Evolutionary conservation across 306 rosid genomes (phyloP), one percentile per base, ranked within the genome.

Genomic region (Casuarina equisetifolia): DNA sequence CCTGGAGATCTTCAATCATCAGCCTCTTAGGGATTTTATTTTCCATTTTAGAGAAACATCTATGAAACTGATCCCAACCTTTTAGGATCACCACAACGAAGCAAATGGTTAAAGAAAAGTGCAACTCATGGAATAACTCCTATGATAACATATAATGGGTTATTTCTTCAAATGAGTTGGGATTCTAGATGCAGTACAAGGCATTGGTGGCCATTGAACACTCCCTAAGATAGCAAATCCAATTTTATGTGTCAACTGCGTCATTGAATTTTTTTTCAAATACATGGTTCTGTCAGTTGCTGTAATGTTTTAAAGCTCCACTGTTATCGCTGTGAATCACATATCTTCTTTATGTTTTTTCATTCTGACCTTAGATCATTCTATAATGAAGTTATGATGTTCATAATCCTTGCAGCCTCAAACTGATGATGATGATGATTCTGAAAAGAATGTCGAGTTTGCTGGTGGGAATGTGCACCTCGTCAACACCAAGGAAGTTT

Each of bases 381-480:
- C 75, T 72, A 75, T 80, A 32, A 16, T 40, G 58, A 74, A 69
- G 66, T 84, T 69, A 51, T 78, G 78, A 52, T 85, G 55, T 79
- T 87, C 51, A 32, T 78, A 50, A 75, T 80, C 74, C 76, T 74
- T 80, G 87, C 40, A 94, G 97, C 0, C 72, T 83, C 79, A 42
- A 70, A 25, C 78, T 40, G 76, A 11, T 68, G 94, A 78, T 51
- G 94, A 78, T 51, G 72, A 79, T 25, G 95, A 83, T 17, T 85
- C 93, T 79, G 97, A 89, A 52, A 86, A 90, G 61, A 51, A 81
- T 58, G 85, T 79, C 76, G 94, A 91, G 72, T 91, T 89, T 82
- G 82, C 91, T 57, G 69, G 85, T 32, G 97, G 90, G 35, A 95
- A 92, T 66, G 96, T 95, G 80, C 79, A 81, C 79, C 88, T 92